A percentile compares a stretch with the other conserved stretches of the same genome.
Evolutionary conservation across 176 grass and related monocot genomes (phyloP).

Genomic region (Phyllostachys edulis): DNA sequence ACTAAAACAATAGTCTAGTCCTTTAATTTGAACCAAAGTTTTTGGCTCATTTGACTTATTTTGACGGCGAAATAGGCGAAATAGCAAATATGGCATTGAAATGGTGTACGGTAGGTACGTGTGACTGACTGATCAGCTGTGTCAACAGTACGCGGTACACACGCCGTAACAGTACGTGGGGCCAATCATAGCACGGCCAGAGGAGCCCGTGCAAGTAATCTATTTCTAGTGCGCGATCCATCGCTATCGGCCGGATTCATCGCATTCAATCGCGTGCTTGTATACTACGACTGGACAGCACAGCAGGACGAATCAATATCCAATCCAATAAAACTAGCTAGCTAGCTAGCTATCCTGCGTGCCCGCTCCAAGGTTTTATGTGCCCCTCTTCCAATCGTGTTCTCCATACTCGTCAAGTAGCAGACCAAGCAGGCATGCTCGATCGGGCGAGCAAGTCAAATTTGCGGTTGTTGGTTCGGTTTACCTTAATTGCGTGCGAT

Average conservation of each 20-base stretch:
- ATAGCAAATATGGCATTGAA: too few relatives aligned
- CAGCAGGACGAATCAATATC: neutral
- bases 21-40: neutral
- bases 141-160: conserved; percentile 14
- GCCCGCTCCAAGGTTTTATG: neutral
- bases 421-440: neutral
- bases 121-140: neutral
- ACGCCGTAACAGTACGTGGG: neutral
- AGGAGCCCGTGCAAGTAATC: conserved; percentile 35
- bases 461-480: conserved; percentile 40
- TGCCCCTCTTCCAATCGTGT: neutral
- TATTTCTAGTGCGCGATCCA: neutral
- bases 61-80: too few relatives aligned
- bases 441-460: conserved; percentile 42
- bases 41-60: too few relatives aligned
- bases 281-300: conserved; percentile 35
- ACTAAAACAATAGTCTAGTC: neutral
- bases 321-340: neutral
- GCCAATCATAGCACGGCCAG: conserved; percentile 44
- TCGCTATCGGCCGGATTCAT: conserved; percentile 25
- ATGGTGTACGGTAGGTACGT: too few relatives aligned
- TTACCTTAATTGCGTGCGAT: conserved; percentile 37
- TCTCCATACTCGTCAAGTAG: neutral
- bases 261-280: conserved; percentile 30
- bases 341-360: neutral